Evolutionary conservation across 495 filamentous ascomycete genomes (phyloP), one percentile per base, ranked within the genome.

Genomic region (Penicillium odoratum): DNA sequence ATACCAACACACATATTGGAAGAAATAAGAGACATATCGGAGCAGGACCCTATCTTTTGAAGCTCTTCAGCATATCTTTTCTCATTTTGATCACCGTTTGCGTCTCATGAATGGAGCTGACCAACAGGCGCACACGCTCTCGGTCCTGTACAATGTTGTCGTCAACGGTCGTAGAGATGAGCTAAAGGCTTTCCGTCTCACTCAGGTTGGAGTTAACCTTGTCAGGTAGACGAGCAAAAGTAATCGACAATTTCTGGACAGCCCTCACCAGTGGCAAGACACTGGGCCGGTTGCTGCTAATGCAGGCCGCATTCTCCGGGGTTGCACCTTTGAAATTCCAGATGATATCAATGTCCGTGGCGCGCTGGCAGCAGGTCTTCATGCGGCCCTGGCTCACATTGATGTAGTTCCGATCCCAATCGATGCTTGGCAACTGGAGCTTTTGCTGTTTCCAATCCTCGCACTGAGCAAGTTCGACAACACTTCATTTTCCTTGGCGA

Each of bases 291-390:
- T 69, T 60, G 31, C 36, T 61, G 3, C 60, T 63, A 15, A 72
- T 51, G 66, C 69, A 74, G 3, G 56, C 40, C 9, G 69, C 71
- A 62, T 74, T 53, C 51, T 72, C 66, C 0, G 68, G 61, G 1
- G 59, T 63, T 25, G 67, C 62, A 9, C 62, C 64, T 40, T 61
- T 36, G 13, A 61, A 57, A 5, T 52, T 40, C 63, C 65, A 72
- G 46, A 72, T 48, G 6, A 68, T 48, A 53, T 72, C 61, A 65
- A 74, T 74, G 11, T 67, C 71, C 15, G 40, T 60, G 10, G 67
- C 67, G n/a, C 67, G 64, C 30, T 66, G 55, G 4, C 54, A 33
- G 31, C 68, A 68, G 11, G 53, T 68, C 42, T 62, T 66, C n/a
- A 60, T 28, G 29, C 60, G 61, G 11, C 60, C 46, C 10, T 55